Evolutionary conservation across 1,139 yeast genomes (phyloP), one percentile per base, ranked within the genome.

Genomic region (Hyphopichia pseudoburtonii): DNA sequence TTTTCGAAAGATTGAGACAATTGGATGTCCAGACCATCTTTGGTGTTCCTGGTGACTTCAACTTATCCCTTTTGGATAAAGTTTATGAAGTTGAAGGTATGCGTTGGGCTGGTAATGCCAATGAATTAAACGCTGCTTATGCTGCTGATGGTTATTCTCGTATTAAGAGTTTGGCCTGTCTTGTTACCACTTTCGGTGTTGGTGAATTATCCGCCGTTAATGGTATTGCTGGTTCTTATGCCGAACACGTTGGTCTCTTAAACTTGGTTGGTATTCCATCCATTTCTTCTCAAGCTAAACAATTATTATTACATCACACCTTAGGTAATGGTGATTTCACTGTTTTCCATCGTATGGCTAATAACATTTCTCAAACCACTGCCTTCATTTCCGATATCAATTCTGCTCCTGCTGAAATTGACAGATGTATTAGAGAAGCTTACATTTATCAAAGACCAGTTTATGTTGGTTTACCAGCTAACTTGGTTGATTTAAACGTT

Each of bases 381-480:
- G 78, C 80, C 32, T 73, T 80, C 57, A 64, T 87, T 54, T 74
- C 77, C 35, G 85, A 82, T 57, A 69, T 79, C 47, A 62, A 62
- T 43, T 62, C 78, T 32, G 94, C 92, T 34, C 84, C 90, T 32
- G 67, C 65, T 35, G 78, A 77, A 51, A 78, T 87, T 48, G 95
- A 87, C 66, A 73, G 83, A 51, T 80, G 88, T 51, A 79, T 87
- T 56, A 75, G 83, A 59, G 78, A 76, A 44, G 90, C 94, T 30
- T 81, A 76, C 64, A 65, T 80, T 38, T 66, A 74, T 53, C 94
- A 86, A 62, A 79, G 89, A 64, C 95, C 96, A 22, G 94, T 85
- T 18, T 87, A 87, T 66, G 62, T 87, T 51, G 95, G 87, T 31
- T 64, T 86, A 43, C 96, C 95, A 48, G 85, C 92, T 42, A 86